A percentile compares a stretch with the other conserved stretches of the same genome.
Evolutionary conservation across 768 basidiomycete genomes (phyloP).

Genomic region (Suillus cothurnatus): DNA sequence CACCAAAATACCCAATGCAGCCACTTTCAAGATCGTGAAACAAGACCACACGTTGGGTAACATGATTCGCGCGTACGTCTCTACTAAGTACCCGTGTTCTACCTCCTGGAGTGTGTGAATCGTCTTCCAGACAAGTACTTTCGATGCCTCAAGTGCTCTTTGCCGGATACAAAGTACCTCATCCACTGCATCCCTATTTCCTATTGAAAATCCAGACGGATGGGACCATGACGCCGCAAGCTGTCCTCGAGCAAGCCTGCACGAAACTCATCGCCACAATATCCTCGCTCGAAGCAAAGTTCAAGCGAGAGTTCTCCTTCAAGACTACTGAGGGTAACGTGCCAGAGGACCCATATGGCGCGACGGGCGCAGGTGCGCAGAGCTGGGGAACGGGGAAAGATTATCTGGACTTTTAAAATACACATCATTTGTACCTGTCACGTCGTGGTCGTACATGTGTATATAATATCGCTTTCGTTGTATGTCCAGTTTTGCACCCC

Average conservation of each 20-base stretch:
- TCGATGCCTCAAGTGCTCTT: constrained; percentile 87
- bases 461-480: neutral
- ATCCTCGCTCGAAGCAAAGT: constrained; percentile 68
- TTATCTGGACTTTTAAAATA: constrained; percentile 54
- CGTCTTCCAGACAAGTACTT: constrained; percentile 75
- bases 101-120: constrained; percentile 10
- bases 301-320: constrained; percentile 81
- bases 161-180: constrained; percentile 97
- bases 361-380: constrained; percentile 38
- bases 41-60: constrained; percentile 97
- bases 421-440: constrained; percentile 3
- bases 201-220: constrained; percentile 96
- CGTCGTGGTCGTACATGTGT: neutral
- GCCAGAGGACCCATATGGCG: constrained; percentile 55
- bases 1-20: constrained; percentile 97
- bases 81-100: constrained; percentile 13
- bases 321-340: constrained; percentile 63
- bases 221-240: constrained; percentile 79
- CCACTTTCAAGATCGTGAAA: constrained; percentile 91
- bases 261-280: constrained; percentile 76
- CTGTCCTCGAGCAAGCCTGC: constrained; percentile 82
- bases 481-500: neutral
- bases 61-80: constrained; percentile 89
- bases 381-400: constrained; percentile 52
- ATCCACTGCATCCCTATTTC: constrained; percentile 94